A percentile compares a stretch with the other conserved stretches of the same genome.
These are phyloP conservation scores for Cordyceps militaris DNA, from an alignment of 2,329 filamentous ascomycete species.

Conservation along the genomic window DNA sequence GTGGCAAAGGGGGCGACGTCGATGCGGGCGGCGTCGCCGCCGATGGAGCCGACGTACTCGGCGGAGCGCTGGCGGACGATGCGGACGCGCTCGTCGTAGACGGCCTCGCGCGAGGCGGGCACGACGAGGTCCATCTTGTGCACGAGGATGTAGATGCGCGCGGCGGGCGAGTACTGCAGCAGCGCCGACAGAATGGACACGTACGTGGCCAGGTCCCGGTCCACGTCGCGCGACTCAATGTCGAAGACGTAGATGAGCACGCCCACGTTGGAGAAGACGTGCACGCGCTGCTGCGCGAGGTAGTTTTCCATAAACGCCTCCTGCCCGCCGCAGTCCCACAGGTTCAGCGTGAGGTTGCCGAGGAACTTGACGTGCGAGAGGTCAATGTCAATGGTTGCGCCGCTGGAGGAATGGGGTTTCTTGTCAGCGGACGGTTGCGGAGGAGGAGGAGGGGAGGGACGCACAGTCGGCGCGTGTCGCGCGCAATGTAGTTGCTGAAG, in stretches of 20 bases:
- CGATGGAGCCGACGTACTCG: slow-evolving; percentile 39
- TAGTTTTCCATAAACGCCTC: slow-evolving; percentile 99
- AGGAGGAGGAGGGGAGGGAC: slow-evolving; percentile 18
- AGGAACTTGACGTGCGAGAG: slow-evolving; percentile 98
- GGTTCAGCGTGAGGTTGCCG: slow-evolving; percentile 91
- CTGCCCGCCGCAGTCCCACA: slow-evolving; percentile 98
- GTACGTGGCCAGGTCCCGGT: slow-evolving; percentile 88
- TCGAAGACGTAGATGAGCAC: slow-evolving; percentile 99
- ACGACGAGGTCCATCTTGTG: slow-evolving; percentile 99
- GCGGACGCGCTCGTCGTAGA: slow-evolving; percentile 77
- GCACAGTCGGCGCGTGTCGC: slow-evolving; percentile 79
- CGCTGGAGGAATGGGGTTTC: slow-evolving; percentile 36
- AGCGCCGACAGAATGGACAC: slow-evolving; percentile 83
- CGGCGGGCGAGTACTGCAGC: slow-evolving; percentile 70
- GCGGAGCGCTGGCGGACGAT: slow-evolving; percentile 68
- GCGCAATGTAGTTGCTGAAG: slow-evolving; percentile 97
- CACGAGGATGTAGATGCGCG: slow-evolving; percentile 88
- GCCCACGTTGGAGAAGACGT: slow-evolving; percentile 94
- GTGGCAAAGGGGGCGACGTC: slow-evolving; percentile 85
- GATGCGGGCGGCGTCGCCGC: slow-evolving; percentile 34
- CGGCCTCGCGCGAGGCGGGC: slow-evolving; percentile 64
- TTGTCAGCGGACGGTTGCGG: neutral
- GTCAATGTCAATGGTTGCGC: slow-evolving; percentile 96
- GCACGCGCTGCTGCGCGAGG: slow-evolving; percentile 86
- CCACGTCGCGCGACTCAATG: slow-evolving; percentile 91